These are phyloP conservation scores for Zygotorulaspora florentina DNA, from an alignment of 805 yeast species.

Conservation along the genomic window DNA sequence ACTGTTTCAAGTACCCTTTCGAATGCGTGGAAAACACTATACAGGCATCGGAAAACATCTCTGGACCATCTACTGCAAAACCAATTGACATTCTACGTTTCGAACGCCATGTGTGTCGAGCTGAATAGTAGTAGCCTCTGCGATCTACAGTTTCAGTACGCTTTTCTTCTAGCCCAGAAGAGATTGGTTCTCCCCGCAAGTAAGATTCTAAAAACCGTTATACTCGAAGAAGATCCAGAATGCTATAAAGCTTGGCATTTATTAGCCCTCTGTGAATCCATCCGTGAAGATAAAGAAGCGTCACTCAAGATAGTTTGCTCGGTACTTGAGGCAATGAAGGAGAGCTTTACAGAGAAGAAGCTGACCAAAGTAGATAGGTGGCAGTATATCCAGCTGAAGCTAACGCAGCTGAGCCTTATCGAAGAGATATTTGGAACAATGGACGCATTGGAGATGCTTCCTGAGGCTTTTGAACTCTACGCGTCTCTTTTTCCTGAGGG, in stretches of 20 bases:
- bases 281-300: slow-evolving; percentile 52
- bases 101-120: slow-evolving; percentile 25
- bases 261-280: slow-evolving; percentile 57
- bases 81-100: slow-evolving; percentile 20
- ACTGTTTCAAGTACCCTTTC: slow-evolving; percentile 15
- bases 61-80: slow-evolving; percentile 17
- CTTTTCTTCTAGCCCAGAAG: slow-evolving; percentile 44
- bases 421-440: slow-evolving; percentile 57
- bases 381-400: slow-evolving; percentile 61
- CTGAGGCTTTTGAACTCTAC: slow-evolving; percentile 60
- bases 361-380: slow-evolving; percentile 32
- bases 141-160: slow-evolving; percentile 41
- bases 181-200: slow-evolving; percentile 42
- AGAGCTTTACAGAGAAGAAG: slow-evolving; percentile 17
- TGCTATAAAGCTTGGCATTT: slow-evolving; percentile 64
- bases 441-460: slow-evolving; percentile 58
- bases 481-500: slow-evolving; percentile 42
- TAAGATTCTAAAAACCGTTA: slow-evolving; percentile 43
- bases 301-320: slow-evolving; percentile 55
- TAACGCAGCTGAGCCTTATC: slow-evolving; percentile 68
- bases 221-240: slow-evolving; percentile 49
- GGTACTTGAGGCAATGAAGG: slow-evolving; percentile 45
- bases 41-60: slow-evolving; percentile 14
- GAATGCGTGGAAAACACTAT: slow-evolving; percentile 27
- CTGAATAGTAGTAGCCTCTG: slow-evolving; percentile 6